These are phyloP conservation scores for Jatropha curcas DNA, from an alignment of 345 rosid genomes.

Conservation along the genomic window DNA sequence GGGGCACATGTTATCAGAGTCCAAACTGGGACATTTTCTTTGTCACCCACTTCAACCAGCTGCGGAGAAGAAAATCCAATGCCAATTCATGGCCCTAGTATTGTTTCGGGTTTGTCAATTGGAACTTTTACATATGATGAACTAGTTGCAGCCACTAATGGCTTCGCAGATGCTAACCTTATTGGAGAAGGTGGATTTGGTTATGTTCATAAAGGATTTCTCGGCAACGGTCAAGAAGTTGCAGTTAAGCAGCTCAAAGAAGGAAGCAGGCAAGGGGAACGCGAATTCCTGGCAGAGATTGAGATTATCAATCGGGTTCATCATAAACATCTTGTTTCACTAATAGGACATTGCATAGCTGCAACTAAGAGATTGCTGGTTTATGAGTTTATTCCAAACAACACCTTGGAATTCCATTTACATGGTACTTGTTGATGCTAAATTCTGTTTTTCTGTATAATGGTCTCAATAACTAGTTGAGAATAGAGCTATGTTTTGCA, in stretches of 20 bases:
- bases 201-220: conserved; percentile 27
- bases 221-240: conserved; percentile 20
- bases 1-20: conserved; percentile 18
- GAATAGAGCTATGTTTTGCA: neutral
- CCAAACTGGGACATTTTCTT: conserved; percentile 1
- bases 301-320: conserved; percentile 23
- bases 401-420: conserved; percentile 21
- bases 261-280: conserved; percentile 26
- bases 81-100: conserved; percentile 4
- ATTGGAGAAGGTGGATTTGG: conserved; percentile 34
- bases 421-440: conserved; percentile 15
- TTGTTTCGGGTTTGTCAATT: neutral
- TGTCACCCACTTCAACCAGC: conserved; percentile 10
- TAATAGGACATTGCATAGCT: conserved; percentile 26
- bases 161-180: conserved; percentile 26
- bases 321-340: conserved; percentile 30
- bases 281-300: conserved; percentile 27
- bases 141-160: conserved; percentile 19
- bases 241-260: conserved; percentile 28
- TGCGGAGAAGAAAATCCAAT: neutral
- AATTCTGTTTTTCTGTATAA: no score
- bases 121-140: conserved; percentile 23
- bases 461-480: no score
- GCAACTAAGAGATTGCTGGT: conserved; percentile 23
- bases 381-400: conserved; percentile 29